Evolutionary conservation across 306 rosid species (phyloP).

Genomic region (Mucuna pruriens): DNA sequence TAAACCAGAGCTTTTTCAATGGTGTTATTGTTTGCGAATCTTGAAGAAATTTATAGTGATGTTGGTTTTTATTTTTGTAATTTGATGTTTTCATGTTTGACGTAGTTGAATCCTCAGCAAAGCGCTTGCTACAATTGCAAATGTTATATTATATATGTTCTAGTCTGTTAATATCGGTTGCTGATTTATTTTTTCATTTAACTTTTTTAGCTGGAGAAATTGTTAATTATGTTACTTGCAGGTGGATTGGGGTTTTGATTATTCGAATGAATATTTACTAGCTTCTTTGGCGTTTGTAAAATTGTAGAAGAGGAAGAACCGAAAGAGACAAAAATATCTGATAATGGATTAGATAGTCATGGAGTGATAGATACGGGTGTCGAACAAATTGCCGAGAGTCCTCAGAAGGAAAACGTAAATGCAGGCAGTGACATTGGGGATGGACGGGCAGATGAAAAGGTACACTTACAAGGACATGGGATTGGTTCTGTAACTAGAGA

Average conservation of each 20-base stretch:
- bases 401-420: conserved; percentile 40
- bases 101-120: not conserved
- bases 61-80: not conserved
- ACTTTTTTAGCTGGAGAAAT: not conserved
- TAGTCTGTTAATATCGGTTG: conserved; percentile 1
- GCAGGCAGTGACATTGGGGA: conserved; percentile 36
- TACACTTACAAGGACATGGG: conserved; percentile 40
- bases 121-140: not conserved
- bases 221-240: conserved; percentile 42
- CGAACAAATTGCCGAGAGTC: conserved; percentile 41
- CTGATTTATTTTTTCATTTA: not conserved
- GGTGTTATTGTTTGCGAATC: not conserved
- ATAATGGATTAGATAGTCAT: conserved; percentile 42
- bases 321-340: conserved; percentile 49
- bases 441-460: conserved; percentile 36
- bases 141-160: not conserved
- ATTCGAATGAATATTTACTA: conserved; percentile 44
- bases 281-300: conserved; percentile 26
- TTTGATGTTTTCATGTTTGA: not conserved
- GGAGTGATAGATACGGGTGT: conserved; percentile 41
- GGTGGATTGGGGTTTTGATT: conserved; percentile 45
- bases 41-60: not conserved
- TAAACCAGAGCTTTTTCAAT: not conserved
- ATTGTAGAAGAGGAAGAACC: conserved; percentile 86
- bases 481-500: conserved; percentile 40